Conservation (phyloP, 306 rosid species). For the Parietaria judaica region DNA sequence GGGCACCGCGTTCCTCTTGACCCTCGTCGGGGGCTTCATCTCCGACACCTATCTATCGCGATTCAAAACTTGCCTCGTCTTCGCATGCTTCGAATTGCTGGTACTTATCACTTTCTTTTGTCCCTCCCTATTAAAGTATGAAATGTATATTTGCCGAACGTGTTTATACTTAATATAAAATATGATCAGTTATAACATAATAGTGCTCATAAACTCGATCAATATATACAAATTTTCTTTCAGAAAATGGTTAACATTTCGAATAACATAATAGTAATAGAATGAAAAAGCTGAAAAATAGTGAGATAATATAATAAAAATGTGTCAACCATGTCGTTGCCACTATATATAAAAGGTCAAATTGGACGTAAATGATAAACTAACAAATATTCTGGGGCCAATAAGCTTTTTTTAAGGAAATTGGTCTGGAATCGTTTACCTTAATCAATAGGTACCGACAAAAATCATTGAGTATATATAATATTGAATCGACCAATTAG, state of each 20-base stretch:
- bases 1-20: conserved; percentile 64
- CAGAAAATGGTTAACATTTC: too few relatives aligned
- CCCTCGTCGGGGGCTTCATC: conserved; percentile 66
- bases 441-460: background rate
- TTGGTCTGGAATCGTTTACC: background rate
- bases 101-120: conserved; percentile 22
- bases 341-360: conserved; percentile 3
- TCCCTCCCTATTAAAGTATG: too few relatives aligned
- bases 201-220: too few relatives aligned
- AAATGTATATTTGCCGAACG: too few relatives aligned
- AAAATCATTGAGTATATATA: too few relatives aligned
- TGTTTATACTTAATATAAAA: too few relatives aligned
- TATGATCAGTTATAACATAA: too few relatives aligned
- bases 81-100: conserved; percentile 44
- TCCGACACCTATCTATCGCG: conserved; percentile 65
- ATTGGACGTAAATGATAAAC: background rate
- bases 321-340: background rate
- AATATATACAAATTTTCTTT: too few relatives aligned
- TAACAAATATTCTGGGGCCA: background rate
- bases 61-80: conserved; percentile 59
- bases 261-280: too few relatives aligned
- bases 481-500: too few relatives aligned
- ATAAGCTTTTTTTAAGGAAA: background rate
- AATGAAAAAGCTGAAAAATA: too few relatives aligned
- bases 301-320: background rate